A percentile compares a stretch with the other conserved stretches of the same genome.
phyloP scores from a whole-genome alignment of 2,329 filamentous ascomycete genomes.

The Rosellinia necatrix region DNA sequence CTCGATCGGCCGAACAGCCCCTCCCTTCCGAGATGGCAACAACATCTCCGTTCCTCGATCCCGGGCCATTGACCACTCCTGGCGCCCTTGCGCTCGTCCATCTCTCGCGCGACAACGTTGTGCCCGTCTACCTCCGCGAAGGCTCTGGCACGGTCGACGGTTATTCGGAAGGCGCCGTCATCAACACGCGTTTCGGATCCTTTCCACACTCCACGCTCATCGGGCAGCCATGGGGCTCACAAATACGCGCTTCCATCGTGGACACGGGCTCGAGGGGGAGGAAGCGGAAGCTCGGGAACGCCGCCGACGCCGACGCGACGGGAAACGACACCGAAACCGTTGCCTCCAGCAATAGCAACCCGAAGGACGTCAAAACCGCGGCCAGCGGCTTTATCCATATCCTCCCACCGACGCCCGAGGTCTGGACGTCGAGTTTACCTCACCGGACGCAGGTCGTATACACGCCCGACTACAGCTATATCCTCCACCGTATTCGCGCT shows the following conservation, averaged over 20 bases:
- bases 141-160: slow-evolving; percentile 68
- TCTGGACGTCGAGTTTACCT: slow-evolving; percentile 80
- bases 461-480: slow-evolving; percentile 84
- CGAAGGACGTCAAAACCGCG: slow-evolving; percentile 54
- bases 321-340: slow-evolving; percentile 42
- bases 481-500: slow-evolving; percentile 75
- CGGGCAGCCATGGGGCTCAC: slow-evolving; percentile 84
- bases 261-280: slow-evolving; percentile 89
- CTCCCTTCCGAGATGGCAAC: slow-evolving; percentile 40
- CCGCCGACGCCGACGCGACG: slow-evolving; percentile 51
- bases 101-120: slow-evolving; percentile 82
- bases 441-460: slow-evolving; percentile 88
- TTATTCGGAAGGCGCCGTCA: slow-evolving; percentile 75
- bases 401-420: slow-evolving; percentile 77
- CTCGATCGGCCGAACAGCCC: too few species aligned
- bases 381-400: slow-evolving; percentile 77
- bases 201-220: slow-evolving; percentile 82
- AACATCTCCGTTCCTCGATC: slow-evolving; percentile 78
- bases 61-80: slow-evolving; percentile 63
- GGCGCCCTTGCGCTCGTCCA: slow-evolving; percentile 81
- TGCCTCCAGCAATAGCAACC: slow-evolving; percentile 19
- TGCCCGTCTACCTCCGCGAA: slow-evolving; percentile 72
- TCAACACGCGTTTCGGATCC: slow-evolving; percentile 93
- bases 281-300: slow-evolving; percentile 60
- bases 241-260: slow-evolving; percentile 85